Conservation (phyloP, 768 basidiomycete species). For the Boletus rufocinnamomeus region DNA sequence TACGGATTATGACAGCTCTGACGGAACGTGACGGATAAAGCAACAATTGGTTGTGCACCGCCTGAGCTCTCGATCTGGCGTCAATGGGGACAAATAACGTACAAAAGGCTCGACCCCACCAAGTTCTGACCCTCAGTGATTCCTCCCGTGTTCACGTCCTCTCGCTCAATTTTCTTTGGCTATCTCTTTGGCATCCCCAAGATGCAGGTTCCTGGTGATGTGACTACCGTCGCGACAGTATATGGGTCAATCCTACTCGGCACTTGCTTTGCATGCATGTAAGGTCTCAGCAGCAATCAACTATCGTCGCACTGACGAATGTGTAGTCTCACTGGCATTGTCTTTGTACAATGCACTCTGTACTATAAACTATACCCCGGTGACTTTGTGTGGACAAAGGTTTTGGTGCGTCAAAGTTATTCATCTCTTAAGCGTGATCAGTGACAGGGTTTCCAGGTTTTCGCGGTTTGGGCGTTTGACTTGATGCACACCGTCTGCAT, state of each 20-base stretch:
- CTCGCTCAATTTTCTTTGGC: constrained; percentile 23
- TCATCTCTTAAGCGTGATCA: neutral
- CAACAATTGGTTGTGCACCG: constrained; percentile 14
- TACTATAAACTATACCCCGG: constrained; percentile 36
- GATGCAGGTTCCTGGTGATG: constrained; percentile 32
- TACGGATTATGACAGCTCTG: constrained; percentile 11
- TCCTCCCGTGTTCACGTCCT: constrained; percentile 32
- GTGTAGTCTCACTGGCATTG: constrained; percentile 33
- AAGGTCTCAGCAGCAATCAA: neutral
- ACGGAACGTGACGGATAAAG: constrained; percentile 22
- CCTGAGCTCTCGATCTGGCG: constrained; percentile 22
- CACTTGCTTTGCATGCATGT: constrained; percentile 35
- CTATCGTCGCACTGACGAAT: constrained; percentile 8
- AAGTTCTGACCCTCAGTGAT: constrained; percentile 20
- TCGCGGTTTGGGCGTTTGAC: constrained; percentile 32
- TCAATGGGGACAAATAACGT: constrained; percentile 38
- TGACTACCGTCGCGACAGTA: constrained; percentile 31
- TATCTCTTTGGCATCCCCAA: neutral
- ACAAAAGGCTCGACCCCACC: constrained; percentile 26
- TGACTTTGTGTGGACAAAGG: constrained; percentile 30
- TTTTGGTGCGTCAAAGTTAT: constrained; percentile 21
- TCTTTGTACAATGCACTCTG: constrained; percentile 33
- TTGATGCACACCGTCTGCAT: constrained; percentile 34
- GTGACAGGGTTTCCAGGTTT: constrained; percentile 20
- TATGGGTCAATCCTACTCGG: constrained; percentile 36